Conservation (phyloP, 192 early-diverging fungal species). For the Backusella westeae region DNA sequence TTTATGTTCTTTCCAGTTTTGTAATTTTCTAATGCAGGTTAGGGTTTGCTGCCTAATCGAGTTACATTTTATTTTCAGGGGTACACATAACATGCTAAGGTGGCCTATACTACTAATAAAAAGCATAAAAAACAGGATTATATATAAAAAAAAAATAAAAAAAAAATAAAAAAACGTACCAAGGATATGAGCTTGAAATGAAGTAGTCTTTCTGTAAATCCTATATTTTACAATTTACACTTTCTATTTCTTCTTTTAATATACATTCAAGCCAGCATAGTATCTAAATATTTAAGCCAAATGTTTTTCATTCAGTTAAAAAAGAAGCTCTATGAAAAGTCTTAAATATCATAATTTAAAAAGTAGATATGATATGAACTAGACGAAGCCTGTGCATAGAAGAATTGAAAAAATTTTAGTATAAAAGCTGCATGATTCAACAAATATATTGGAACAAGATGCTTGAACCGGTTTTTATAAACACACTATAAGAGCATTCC, state of each 20-base stretch:
- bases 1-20: neutral
- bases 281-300: too few relatives aligned
- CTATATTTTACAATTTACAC: too few relatives aligned
- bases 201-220: too few relatives aligned
- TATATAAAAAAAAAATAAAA: too few relatives aligned
- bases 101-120: too few relatives aligned
- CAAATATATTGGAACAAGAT: neutral
- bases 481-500: neutral
- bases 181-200: too few relatives aligned
- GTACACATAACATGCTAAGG: neutral
- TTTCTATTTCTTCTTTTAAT: too few relatives aligned
- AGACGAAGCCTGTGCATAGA: neutral
- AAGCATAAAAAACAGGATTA: too few relatives aligned
- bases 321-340: too few relatives aligned
- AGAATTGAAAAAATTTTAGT: neutral
- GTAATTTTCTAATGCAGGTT: neutral
- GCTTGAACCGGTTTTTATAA: neutral
- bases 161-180: too few relatives aligned
- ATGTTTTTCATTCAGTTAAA: too few relatives aligned
- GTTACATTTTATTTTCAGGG: neutral
- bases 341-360: neutral
- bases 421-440: neutral
- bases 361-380: neutral
- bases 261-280: too few relatives aligned
- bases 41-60: neutral